A percentile compares a stretch with the other conserved stretches of the same genome.
These are phyloP conservation scores for Macroventuria anomochaeta DNA, from an alignment of 2,329 filamentous ascomycete genomes.

Conservation along the genomic window DNA sequence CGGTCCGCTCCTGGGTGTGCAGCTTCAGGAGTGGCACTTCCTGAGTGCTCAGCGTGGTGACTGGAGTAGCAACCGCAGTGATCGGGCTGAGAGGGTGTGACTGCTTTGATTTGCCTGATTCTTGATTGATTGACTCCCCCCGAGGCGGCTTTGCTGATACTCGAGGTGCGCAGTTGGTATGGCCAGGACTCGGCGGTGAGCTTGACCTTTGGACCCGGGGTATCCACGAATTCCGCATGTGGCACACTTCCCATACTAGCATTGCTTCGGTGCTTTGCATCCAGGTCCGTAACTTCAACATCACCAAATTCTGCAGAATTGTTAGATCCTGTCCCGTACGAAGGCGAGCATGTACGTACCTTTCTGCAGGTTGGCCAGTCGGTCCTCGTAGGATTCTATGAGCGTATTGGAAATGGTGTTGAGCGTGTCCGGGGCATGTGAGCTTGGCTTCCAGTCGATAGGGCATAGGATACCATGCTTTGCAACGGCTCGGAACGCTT, in stretches of 20 bases:
- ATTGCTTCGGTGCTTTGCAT: conserved; percentile 13
- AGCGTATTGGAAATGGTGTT: conserved; percentile 37
- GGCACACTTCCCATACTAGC: neutral
- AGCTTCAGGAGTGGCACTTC: neutral
- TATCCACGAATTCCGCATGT: conserved; percentile 7
- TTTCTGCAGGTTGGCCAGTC: conserved; percentile 34
- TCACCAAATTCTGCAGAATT: conserved; percentile 27
- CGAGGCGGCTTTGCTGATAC: neutral
- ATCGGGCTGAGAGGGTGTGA: neutral
- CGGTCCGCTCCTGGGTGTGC: conserved; percentile 4
- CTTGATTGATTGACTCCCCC: neutral
- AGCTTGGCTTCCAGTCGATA: conserved; percentile 38
- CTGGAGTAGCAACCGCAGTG: conserved; percentile 5
- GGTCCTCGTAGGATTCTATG: conserved; percentile 35
- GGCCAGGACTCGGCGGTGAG: neutral
- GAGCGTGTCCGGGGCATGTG: conserved; percentile 24
- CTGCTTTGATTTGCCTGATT: neutral
- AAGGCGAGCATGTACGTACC: neutral
- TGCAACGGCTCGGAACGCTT: conserved; percentile 41
- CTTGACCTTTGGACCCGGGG: neutral
- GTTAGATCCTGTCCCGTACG: neutral
- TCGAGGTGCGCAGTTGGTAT: neutral
- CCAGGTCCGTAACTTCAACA: conserved; percentile 27
- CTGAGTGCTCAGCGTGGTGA: neutral
- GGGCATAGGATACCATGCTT: conserved; percentile 42